Percentiles rank a stretch among this genome's conserved stretches.
phyloP scores from a whole-genome alignment of 208 protist genomes.

The Trypanosoma mega region DNA sequence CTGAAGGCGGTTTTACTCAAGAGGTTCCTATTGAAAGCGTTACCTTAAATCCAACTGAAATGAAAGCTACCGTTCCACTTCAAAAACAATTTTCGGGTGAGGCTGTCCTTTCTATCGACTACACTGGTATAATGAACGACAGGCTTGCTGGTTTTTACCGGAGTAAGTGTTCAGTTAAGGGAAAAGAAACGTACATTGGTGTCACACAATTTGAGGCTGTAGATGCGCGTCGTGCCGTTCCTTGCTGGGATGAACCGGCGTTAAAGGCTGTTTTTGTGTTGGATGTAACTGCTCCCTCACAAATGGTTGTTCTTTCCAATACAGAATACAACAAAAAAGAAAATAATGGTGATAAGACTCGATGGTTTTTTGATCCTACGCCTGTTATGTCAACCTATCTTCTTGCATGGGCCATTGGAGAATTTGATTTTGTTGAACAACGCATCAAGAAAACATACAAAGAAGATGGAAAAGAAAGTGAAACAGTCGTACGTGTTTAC shows the following conservation, averaged over 20 bases:
- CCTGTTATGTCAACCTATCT: constrained; percentile 96
- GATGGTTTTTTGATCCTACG: constrained; percentile 70
- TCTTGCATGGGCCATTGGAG: constrained; percentile 91
- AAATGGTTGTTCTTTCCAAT: constrained; percentile 89
- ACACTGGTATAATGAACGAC: constrained; percentile 90
- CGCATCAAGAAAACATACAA: constrained; percentile 28
- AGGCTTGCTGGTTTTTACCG: constrained; percentile 94
- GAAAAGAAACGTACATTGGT: constrained; percentile 53
- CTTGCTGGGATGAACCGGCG: constrained; percentile 96
- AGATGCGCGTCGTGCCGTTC: constrained; percentile 91
- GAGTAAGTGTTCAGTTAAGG: constrained; percentile 82
- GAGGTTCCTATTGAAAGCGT: constrained; percentile 26
- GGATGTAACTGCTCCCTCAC: constrained; percentile 66
- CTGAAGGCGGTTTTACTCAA: neutral
- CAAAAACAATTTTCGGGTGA: constrained; percentile 26
- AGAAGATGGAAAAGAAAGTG: constrained; percentile 10
- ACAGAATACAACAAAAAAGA: constrained; percentile 45
- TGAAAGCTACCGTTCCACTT: constrained; percentile 38
- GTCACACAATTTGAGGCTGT: constrained; percentile 94
- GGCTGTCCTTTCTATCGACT: constrained; percentile 68
- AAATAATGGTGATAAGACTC: constrained; percentile 20
- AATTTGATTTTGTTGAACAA: constrained; percentile 74
- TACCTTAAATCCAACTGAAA: constrained; percentile 29
- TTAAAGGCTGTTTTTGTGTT: constrained; percentile 94
- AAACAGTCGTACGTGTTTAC: constrained; percentile 53